Base-by-base conservation (phyloP, 805 yeast species). In the Cyberlindnera suaveolens region DNA sequence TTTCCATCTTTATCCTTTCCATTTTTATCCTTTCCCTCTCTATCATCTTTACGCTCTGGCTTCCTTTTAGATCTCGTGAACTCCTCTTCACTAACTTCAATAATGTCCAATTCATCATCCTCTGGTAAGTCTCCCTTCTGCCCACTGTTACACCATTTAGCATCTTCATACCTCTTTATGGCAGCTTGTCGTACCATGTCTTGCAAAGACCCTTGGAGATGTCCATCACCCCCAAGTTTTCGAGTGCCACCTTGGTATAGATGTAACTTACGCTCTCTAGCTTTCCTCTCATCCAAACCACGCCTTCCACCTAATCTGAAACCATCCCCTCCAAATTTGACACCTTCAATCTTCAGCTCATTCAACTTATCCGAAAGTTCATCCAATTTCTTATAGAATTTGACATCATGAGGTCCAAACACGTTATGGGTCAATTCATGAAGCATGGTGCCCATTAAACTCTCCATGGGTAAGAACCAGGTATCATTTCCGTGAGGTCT, bases 351-450 rank as follows among this genome's bases (percentile, higher is more conserved):
- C 49, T 71, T 72, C 35, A 73, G 56, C 8, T 67, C 64, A 41
- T 68, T 70, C 53, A 65, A 47, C 37, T 50, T 54, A 2, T 32
- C 37, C 5, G 37, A 75, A 34, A 85, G 66, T 46, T 75, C 78
- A 42, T 85, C 91, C 49, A 88, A 61, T 40, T 72, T 71, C 40
- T 66, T 65, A 58, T 86, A 86, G 57, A 91, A 91, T 45, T 64
- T 64, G 3, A 65, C 74, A 65, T 91, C 83, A 58, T 91, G 98
- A 0, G 95, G 85, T 0, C 96, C 96, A 54, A 67, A 67, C 17
- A 70, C 58, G 59, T 88, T 90, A 60, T 91, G 98, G 2, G 87
- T 76, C 34, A 91, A 68, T 60, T 91, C 98, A 62, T 91, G 98
- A 5, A 91, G 66, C 79, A 89, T 75, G 0, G 96, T 88, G 1